These are phyloP conservation scores for Eucalyptus rudis DNA, from an alignment of 345 rosid species.

Conservation along the genomic window DNA sequence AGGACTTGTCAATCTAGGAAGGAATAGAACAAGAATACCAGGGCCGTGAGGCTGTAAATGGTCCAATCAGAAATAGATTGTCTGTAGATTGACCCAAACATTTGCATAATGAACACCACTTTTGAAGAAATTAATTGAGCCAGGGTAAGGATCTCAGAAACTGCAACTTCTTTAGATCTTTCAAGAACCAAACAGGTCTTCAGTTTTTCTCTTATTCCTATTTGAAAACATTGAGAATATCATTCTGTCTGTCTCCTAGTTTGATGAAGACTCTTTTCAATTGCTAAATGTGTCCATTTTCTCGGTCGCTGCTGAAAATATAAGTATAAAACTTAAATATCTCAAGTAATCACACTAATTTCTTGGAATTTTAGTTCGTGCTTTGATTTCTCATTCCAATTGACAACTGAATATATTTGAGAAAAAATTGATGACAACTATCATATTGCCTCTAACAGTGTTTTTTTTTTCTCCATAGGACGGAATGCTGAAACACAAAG, in stretches of 20 bases:
- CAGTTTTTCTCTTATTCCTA: not conserved
- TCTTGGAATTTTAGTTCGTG: not conserved
- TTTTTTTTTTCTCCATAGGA: constrained; percentile 37
- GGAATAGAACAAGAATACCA: not conserved
- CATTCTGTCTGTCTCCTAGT: not conserved
- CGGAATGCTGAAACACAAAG: constrained; percentile 91
- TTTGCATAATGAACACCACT: not conserved
- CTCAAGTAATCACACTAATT: not conserved
- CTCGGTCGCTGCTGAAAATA: not conserved
- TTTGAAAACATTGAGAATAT: not conserved
- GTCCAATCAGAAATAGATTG: not conserved
- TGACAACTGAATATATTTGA: not conserved
- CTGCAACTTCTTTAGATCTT: not conserved
- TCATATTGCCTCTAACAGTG: not conserved
- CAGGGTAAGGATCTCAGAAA: not conserved
- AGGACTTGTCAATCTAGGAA: not conserved
- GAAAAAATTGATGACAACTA: not conserved
- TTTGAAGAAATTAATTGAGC: not conserved
- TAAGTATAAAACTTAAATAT: not conserved
- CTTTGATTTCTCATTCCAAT: not conserved
- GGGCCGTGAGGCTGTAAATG: not conserved
- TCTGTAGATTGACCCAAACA: not conserved
- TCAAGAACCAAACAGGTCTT: not conserved
- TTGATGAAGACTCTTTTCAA: not conserved
- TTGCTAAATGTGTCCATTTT: not conserved